Evolutionary conservation across 2,329 filamentous ascomycete genomes (phyloP), one percentile per base, ranked within the genome.

Genomic region (Monosporascus sp.): DNA sequence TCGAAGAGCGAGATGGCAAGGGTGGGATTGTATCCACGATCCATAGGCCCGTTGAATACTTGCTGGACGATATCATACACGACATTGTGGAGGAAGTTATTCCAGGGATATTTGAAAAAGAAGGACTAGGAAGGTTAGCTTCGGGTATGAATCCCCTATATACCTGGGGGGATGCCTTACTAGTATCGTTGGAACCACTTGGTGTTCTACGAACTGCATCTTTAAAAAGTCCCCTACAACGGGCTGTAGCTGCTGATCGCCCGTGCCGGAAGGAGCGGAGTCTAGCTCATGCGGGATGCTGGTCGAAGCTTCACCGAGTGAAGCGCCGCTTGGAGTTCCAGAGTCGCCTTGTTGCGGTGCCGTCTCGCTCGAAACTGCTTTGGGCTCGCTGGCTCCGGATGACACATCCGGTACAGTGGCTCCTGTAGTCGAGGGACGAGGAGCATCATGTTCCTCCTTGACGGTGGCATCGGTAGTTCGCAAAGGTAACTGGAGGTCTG

Each of bases 51-150:
- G 68, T 99, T 99, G 72, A 99, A 97, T 1, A 99, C 94, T 75
- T 99, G 94, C 70, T 99, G 94, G 44, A 99, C 90, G 65, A 99
- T 92, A 70, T 99, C 94, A 68, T 99, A 99, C 48, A 99, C 94
- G 44, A 99, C 94, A 66, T 99, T 99, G 73, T 99, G 94, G 45
- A 99, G 80, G 68, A 99, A 99, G 70, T 99, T 99, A 72, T 99
- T 99, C 94, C 94, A 99, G 1, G 94, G 93, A 66, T 97, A 99
- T 55, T 88, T 85, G 77, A 99, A 99, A 74, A 99, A 99, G 76
- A 97, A 97, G 53, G 91, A 89, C 91, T 95, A 59, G 35, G 26
- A 44, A 57, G 58, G 54, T 64, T 57, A 64, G 60, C 50, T 50
- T 45, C 40, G 16, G 5, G 9, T 20, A 47, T 22, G n/a, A 24